Conservation (phyloP, 805 yeast genomes). For the Lipomyces japonicus region DNA sequence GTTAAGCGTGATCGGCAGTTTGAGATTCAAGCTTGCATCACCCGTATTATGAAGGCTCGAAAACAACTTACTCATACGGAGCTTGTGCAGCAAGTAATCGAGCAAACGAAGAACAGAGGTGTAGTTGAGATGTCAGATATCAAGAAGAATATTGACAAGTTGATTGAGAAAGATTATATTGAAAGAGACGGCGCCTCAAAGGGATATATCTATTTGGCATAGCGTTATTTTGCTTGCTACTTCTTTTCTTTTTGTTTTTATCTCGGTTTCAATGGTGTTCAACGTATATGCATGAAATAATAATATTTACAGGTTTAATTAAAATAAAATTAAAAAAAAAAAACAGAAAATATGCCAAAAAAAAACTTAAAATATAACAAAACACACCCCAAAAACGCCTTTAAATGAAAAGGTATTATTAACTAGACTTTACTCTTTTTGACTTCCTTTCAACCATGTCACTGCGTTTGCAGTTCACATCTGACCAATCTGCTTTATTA, state of each 20-base stretch:
- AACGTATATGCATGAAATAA: no score
- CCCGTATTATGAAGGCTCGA: constrained; percentile 36
- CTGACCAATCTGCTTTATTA: neutral
- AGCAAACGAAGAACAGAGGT: constrained; percentile 35
- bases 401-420: no score
- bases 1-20: constrained; percentile 34
- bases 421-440: no score
- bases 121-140: constrained; percentile 32
- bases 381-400: no score
- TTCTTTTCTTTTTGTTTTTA: neutral
- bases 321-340: no score
- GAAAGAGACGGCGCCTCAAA: constrained; percentile 26
- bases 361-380: no score
- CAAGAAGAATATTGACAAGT: constrained; percentile 34
- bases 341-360: no score
- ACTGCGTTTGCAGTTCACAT: neutral
- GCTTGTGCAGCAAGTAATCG: constrained; percentile 32
- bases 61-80: constrained; percentile 32
- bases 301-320: no score
- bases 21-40: constrained; percentile 37
- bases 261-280: neutral
- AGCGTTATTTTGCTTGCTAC: neutral
- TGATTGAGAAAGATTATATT: constrained; percentile 34
- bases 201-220: constrained; percentile 23
- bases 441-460: no score